A percentile compares a stretch with the other conserved stretches of the same genome.
Evolutionary conservation across 2,329 filamentous ascomycete species (phyloP).

Genomic region (Neodidymelliopsis sp.): DNA sequence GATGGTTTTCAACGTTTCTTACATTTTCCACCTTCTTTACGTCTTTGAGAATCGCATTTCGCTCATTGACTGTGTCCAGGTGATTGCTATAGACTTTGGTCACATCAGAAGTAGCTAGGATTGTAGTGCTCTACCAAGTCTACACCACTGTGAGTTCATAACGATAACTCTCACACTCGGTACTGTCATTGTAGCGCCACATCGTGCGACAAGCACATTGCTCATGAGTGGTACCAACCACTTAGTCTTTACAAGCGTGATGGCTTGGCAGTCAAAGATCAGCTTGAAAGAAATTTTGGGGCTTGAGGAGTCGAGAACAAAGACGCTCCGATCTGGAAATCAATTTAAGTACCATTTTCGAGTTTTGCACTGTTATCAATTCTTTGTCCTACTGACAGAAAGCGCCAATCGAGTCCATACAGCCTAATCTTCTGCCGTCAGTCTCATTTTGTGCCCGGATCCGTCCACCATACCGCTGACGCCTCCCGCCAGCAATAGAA

Average conservation of each 20-base stretch:
- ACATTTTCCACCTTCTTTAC: too few species aligned
- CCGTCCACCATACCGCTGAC: too few species aligned
- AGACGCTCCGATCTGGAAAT: too few species aligned
- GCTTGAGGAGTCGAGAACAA: not conserved
- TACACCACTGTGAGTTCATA: conserved; percentile 23
- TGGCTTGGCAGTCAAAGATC: conserved; percentile 6
- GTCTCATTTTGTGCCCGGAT: too few species aligned
- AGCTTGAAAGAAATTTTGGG: conserved; percentile 2
- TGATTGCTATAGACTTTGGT: conserved; percentile 21
- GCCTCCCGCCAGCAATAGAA: too few species aligned
- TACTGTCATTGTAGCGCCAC: conserved; percentile 21
- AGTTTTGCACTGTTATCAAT: too few species aligned
- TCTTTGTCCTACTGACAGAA: too few species aligned
- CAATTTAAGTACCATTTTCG: too few species aligned
- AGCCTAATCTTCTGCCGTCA: too few species aligned
- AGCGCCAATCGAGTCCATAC: too few species aligned
- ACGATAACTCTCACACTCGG: conserved; percentile 21
- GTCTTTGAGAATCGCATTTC: too few species aligned
- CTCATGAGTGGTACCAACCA: conserved; percentile 27
- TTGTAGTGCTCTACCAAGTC: conserved; percentile 12
- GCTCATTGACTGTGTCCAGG: conserved; percentile 14
- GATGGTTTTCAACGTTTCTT: conserved; percentile 9
- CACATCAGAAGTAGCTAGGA: conserved; percentile 21
- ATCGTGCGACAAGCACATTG: conserved; percentile 22
- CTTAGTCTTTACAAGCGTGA: conserved; percentile 18